Percentiles rank a stretch among this genome's conserved stretches.
Conservation (phyloP, 169 alveolate species). For the Plasmodium ovale region DNA sequence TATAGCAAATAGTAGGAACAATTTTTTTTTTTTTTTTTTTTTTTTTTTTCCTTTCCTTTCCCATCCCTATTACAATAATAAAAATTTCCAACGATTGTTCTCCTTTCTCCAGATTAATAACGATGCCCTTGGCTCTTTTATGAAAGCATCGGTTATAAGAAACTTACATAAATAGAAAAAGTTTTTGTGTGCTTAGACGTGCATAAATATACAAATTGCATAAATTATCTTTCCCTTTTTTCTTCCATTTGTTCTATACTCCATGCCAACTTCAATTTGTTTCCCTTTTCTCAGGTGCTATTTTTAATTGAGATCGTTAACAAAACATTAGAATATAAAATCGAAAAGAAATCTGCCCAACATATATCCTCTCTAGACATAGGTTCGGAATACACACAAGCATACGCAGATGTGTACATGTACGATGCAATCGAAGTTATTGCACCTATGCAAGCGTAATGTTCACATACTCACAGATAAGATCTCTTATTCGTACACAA, state of each 20-base stretch:
- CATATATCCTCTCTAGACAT: constrained; percentile 46
- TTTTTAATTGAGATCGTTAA: constrained; percentile 55
- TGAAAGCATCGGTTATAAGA: constrained; percentile 53
- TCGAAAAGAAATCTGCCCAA: constrained; percentile 43
- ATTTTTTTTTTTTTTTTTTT: neutral
- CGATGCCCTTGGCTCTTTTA: constrained; percentile 56
- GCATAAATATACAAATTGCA: neutral
- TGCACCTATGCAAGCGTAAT: too few species aligned
- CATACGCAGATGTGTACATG: neutral
- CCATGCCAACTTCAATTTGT: neutral
- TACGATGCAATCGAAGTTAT: too few species aligned
- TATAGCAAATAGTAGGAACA: neutral
- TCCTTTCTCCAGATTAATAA: constrained; percentile 19
- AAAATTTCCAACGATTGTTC: neutral
- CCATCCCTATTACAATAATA: neutral
- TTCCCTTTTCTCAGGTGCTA: constrained; percentile 1
- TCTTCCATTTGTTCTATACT: neutral
- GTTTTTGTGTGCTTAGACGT: neutral
- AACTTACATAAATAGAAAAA: neutral
- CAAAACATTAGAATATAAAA: constrained; percentile 58
- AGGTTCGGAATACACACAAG: constrained; percentile 8
- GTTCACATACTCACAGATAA: too few species aligned
- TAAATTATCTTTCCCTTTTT: too few species aligned
- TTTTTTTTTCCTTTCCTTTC: neutral
- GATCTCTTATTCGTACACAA: too few species aligned